Evolutionary conservation across 192 early-diverging fungal species (phyloP).

Genomic region (Coemansia furcata): DNA sequence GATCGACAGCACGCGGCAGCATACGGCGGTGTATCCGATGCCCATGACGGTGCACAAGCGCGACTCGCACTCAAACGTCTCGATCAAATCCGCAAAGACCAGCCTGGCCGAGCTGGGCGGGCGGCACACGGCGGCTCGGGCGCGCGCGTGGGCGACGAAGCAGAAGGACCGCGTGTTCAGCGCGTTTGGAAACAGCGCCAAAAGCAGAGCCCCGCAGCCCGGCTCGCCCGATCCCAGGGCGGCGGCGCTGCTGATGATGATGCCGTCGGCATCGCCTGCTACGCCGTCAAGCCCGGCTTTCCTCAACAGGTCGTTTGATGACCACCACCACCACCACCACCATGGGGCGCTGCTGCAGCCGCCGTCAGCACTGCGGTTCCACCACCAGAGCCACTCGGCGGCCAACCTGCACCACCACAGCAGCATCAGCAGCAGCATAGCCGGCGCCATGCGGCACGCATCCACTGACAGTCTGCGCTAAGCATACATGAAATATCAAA

Average conservation of each 20-base stretch:
- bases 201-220: not conserved
- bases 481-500: too few species aligned
- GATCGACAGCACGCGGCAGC: not conserved
- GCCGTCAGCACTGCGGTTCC: slow-evolving; percentile 21
- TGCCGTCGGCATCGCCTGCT: slow-evolving; percentile 8
- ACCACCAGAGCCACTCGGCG: slow-evolving; percentile 40
- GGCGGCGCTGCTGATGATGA: not conserved
- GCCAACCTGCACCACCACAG: slow-evolving; percentile 9
- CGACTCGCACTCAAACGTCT: slow-evolving; percentile 27
- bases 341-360: slow-evolving; percentile 9
- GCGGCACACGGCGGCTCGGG: slow-evolving; percentile 43
- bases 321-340: not conserved
- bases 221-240: not conserved
- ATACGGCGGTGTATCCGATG: not conserved
- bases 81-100: slow-evolving; percentile 13
- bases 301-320: slow-evolving; percentile 3
- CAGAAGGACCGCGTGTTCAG: slow-evolving; percentile 38
- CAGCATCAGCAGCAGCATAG: not conserved
- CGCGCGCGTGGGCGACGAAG: slow-evolving; percentile 43
- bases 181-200: slow-evolving; percentile 24
- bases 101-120: slow-evolving; percentile 26
- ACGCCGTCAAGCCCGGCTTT: slow-evolving; percentile 1
- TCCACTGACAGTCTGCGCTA: slow-evolving; percentile 15
- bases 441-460: not conserved
- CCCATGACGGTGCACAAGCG: slow-evolving; percentile 11